Evolutionary conservation across 805 yeast species (phyloP), one percentile per base, ranked within the genome.

Genomic region (Hanseniaspora nectarophila): DNA sequence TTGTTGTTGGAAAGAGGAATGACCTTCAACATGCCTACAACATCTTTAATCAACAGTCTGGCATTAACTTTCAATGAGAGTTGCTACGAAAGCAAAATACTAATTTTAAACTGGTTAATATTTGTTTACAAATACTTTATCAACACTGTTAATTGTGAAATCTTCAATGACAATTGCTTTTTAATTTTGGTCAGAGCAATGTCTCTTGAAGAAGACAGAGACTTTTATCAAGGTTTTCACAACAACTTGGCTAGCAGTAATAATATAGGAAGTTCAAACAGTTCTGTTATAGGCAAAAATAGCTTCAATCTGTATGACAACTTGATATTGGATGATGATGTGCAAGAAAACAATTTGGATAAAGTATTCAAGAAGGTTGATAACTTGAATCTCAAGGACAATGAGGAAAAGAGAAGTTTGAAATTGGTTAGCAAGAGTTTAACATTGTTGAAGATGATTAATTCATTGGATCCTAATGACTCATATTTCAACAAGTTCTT

Each of bases 31-130:
- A 16, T 49, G 4, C 46, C 53, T 2, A 34, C 37, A 24, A 49
- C 78, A 0, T 68, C 82, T 6, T 80, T 87, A 0, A 79, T 88
- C 38, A 80, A 80, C 54, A 80, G 82, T 4, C 71, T 90, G 53
- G 81, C 86, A 3, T 63, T 78, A 38, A 95, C 88, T 61, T 80
- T 84, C 55, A 67, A 78, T 54, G 80, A 78, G 56, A 86, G 83
- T 50, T 81, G 85, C 58, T 95, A 87, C 55, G 78, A 81, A 28
- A 84, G 96, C 0, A 74, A 92, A 54, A 73, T 87, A 32, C 86
- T 94, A 0, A 81, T 92, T 23, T 69, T 92, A 33, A 95, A 89
- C 57, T 92, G 98, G 98, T 70, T 92, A 31, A 78, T 80, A 15
- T 78, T 86, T 74, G 71, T 92, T 38, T 90, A 88, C 61, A 73